Percentiles rank a stretch among this genome's conserved stretches.
These are phyloP conservation scores for Fusarium odoratissimum DNA, from an alignment of 2,329 filamentous ascomycete species.

Conservation along the genomic window DNA sequence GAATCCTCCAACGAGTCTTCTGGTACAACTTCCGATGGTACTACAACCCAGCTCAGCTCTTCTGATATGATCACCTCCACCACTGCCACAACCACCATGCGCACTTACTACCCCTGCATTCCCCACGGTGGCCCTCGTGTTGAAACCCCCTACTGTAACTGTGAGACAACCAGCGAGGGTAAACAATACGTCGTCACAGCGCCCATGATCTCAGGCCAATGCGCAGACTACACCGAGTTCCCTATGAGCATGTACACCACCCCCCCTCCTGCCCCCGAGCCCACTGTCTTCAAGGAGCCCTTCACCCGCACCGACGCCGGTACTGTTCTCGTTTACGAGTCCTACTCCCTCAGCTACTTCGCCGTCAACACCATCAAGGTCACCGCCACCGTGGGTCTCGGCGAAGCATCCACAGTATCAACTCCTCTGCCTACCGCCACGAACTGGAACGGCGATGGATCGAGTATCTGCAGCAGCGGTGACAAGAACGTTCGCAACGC, in stretches of 20 bases:
- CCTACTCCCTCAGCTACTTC: conserved; percentile 5
- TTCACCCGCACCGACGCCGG: background rate
- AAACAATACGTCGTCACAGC: background rate
- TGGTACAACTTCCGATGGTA: background rate
- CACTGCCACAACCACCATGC: background rate
- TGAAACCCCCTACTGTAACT: background rate
- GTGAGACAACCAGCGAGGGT: conserved; percentile 13
- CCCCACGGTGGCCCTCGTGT: background rate
- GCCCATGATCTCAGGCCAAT: conserved; percentile 2
- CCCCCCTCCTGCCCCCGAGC: background rate
- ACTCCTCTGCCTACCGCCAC: background rate
- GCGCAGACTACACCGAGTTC: conserved; percentile 7
- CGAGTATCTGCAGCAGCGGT: background rate
- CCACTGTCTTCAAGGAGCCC: conserved; percentile 2
- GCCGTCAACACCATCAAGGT: conserved; percentile 1
- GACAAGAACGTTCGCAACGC: conserved; percentile 8
- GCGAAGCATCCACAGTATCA: background rate
- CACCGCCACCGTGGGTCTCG: conserved; percentile 8
- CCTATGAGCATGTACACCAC: conserved; percentile 14
- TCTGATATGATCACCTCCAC: conserved; percentile 4
- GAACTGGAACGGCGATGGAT: background rate
- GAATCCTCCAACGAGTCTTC: background rate
- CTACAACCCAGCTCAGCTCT: background rate
- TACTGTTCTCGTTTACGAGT: conserved; percentile 1
- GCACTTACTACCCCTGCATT: conserved; percentile 12